Percentiles rank a stretch among this genome's conserved stretches.
Conservation (phyloP, 257 asterid species). For the Solanum tarijense region DNA sequence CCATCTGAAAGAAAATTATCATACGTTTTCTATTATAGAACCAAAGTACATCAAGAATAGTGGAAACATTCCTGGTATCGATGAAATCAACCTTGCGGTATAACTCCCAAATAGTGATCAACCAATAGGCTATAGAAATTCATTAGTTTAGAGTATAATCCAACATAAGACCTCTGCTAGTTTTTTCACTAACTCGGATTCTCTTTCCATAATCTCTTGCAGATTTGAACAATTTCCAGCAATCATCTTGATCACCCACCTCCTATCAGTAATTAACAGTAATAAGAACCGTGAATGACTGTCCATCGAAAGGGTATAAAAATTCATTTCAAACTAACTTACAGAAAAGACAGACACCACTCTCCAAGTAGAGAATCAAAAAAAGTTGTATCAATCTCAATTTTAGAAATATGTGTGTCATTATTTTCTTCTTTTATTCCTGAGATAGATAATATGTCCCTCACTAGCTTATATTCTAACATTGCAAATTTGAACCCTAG, state of each 20-base stretch:
- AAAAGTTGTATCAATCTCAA: background rate
- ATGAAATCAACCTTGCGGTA: background rate
- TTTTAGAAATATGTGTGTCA: background rate
- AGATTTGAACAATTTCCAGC: conserved; percentile 51
- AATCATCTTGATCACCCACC: conserved; percentile 88
- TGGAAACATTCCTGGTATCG: background rate
- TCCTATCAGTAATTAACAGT: conserved; percentile 43
- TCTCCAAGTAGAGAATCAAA: background rate
- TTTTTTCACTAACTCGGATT: conserved; percentile 62
- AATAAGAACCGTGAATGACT: conserved; percentile 9
- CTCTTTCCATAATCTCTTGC: conserved; percentile 63
- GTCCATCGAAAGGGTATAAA: background rate
- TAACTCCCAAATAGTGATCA: background rate
- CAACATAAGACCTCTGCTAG: conserved; percentile 63
- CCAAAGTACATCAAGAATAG: background rate
- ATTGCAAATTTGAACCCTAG: background rate
- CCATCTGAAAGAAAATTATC: background rate
- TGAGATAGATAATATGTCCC: background rate
- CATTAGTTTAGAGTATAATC: background rate
- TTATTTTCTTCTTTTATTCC: background rate
- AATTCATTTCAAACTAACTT: background rate
- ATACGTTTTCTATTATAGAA: background rate
- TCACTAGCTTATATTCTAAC: background rate
- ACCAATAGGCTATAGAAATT: background rate
- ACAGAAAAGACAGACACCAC: background rate